Conservation (phyloP, 805 yeast genomes). For the Komagataella pseudopastoris region DNA sequence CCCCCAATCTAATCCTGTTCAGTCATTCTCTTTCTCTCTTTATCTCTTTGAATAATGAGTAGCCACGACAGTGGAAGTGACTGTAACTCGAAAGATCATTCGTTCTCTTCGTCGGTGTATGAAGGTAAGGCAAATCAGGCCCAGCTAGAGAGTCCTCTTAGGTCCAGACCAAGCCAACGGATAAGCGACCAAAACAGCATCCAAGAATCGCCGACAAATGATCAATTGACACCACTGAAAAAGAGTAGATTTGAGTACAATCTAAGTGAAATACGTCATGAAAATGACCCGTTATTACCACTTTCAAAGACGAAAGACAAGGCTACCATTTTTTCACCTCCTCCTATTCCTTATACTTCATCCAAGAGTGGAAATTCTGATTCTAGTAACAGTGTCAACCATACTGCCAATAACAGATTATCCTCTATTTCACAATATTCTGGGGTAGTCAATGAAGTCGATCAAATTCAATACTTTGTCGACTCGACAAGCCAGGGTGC, state of each 20-base stretch:
- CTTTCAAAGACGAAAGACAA: neutral
- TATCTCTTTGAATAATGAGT: neutral
- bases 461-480: conserved; percentile 18
- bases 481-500: conserved; percentile 5
- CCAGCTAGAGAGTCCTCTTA: neutral
- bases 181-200: neutral
- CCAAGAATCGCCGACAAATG: neutral
- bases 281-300: neutral
- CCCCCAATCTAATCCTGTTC: neutral
- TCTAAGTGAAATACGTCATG: neutral
- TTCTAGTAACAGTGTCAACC: neutral
- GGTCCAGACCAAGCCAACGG: neutral
- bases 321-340: neutral
- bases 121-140: neutral
- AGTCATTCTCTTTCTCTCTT: neutral
- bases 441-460: conserved; percentile 22
- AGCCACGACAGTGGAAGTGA: neutral
- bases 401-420: conserved; percentile 12
- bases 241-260: neutral
- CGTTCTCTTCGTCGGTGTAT: neutral
- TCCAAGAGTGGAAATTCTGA: neutral
- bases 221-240: neutral
- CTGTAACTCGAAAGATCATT: neutral
- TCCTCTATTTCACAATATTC: conserved; percentile 22
- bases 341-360: neutral